A percentile compares a stretch with the other conserved stretches of the same genome.
Evolutionary conservation across 2,329 filamentous ascomycete genomes (phyloP).

Genomic region (Penicillium expansum): DNA sequence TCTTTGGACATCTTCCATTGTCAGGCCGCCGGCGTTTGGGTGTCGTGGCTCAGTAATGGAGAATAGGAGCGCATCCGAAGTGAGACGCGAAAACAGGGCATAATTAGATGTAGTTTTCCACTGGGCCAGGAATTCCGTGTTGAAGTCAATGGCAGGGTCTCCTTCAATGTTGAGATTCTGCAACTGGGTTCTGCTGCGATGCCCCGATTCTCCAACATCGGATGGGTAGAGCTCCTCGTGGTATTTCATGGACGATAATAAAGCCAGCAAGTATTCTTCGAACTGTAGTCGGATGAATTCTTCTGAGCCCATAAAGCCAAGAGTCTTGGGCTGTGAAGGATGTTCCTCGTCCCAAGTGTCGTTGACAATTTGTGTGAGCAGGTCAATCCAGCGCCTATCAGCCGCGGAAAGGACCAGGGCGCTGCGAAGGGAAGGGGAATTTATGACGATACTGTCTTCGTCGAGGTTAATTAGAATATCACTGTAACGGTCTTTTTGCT

Average conservation of each 20-base stretch:
- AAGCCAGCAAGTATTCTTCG: slow-evolving; percentile 88
- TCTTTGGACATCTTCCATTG: slow-evolving; percentile 90
- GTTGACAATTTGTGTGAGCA: slow-evolving; percentile 85
- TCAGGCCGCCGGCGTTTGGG: slow-evolving; percentile 87
- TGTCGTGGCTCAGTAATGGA: slow-evolving; percentile 92
- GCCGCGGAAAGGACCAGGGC: slow-evolving; percentile 78
- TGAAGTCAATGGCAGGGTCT: slow-evolving; percentile 82
- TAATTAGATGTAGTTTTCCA: slow-evolving; percentile 92
- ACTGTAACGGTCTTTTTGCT: slow-evolving; percentile 93
- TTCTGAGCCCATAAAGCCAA: slow-evolving; percentile 93
- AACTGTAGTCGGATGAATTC: slow-evolving; percentile 97
- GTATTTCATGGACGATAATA: slow-evolving; percentile 87
- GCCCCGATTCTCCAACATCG: slow-evolving; percentile 45
- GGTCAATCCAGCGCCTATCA: slow-evolving; percentile 95
- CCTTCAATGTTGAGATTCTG: slow-evolving; percentile 65
- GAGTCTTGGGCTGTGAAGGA: slow-evolving; percentile 83
- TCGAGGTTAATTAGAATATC: slow-evolving; percentile 96
- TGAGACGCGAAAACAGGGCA: slow-evolving; percentile 76
- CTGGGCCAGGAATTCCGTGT: slow-evolving; percentile 76
- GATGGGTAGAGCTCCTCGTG: slow-evolving; percentile 62
- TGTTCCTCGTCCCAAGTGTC: slow-evolving; percentile 96
- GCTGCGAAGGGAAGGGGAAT: slow-evolving; percentile 70
- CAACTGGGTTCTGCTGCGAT: slow-evolving; percentile 50
- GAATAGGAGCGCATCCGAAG: slow-evolving; percentile 78
- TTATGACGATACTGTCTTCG: slow-evolving; percentile 79